Percentiles rank a stretch among this genome's conserved stretches.
Evolutionary conservation across 768 basidiomycete genomes (phyloP).

Genomic region (Udeniomyces megalosporus): DNA sequence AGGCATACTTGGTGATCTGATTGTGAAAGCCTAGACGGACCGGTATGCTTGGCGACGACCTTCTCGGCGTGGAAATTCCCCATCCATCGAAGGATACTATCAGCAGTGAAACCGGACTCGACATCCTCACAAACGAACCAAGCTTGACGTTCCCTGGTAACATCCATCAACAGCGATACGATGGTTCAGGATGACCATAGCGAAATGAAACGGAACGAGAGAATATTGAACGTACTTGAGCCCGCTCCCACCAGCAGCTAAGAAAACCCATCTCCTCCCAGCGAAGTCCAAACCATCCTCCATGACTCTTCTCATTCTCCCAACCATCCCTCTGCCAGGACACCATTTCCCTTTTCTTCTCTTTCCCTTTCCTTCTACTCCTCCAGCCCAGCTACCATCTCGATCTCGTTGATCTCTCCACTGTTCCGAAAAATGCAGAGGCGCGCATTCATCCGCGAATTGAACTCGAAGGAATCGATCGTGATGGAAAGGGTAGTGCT

Average conservation of each 20-base stretch:
- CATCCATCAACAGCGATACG: neutral
- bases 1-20: no score
- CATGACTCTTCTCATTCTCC: neutral
- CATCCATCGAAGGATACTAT: neutral
- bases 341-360: neutral
- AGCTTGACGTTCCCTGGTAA: neutral
- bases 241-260: conserved; percentile 3
- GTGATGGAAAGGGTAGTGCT: conserved; percentile 9
- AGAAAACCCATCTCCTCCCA: conserved; percentile 2
- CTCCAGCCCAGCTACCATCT: neutral
- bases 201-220: neutral
- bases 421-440: conserved; percentile 1
- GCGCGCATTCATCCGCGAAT: conserved; percentile 19
- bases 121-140: conserved; percentile 8
- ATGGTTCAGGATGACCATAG: neutral
- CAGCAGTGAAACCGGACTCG: neutral
- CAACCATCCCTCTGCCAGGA: conserved; percentile 2
- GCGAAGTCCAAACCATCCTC: conserved; percentile 3
- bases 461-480: conserved; percentile 21
- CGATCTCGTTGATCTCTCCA: neutral
- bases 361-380: neutral
- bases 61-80: conserved; percentile 6
- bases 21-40: neutral
- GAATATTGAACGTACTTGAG: neutral
- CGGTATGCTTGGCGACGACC: conserved; percentile 3